Base-by-base conservation (phyloP, 441 rosid genomes). In the Aleurites moluccanus region DNA sequence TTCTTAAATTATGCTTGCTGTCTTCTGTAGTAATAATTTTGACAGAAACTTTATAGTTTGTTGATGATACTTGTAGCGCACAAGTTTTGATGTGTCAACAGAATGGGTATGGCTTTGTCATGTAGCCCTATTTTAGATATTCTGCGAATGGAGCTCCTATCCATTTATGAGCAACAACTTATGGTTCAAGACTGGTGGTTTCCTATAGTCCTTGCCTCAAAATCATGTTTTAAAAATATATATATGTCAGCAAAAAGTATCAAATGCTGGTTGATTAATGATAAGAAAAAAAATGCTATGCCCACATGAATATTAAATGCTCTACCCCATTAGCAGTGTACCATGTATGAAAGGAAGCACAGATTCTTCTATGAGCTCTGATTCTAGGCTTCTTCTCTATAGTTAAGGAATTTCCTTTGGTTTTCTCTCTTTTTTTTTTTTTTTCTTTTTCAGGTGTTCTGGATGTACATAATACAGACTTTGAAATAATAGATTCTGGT, bases 391-490 rank as follows among this genome's bases (percentile, higher is more conserved):
- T 60, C 6, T 28, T 44, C 55, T 40, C 62, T 5, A 14, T 45
- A 23, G 3, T 53, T 35, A 20, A 8, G 40, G 6, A 14, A 38
- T 42, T 40, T 42, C 1, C 38, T 35, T 56, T 69, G n/a, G n/a
- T n/a, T n/a, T n/a, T n/a, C n/a, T n/a, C n/a, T n/a, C n/a, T n/a
- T n/a, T n/a, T n/a, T n/a, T 56, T 69, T 33, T n/a, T 2, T 2
- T 55, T n/a, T n/a, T n/a, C n/a, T n/a, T n/a, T 56, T 74, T 16
- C 65, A 74, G 77, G 72, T 42, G 11, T 30, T 55, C 30, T 27
- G 27, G 45, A 57, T 74, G 66, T 56, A n/a, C 64, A 66, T 53
- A 40, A 73, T 40, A 64, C 64, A 16, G 49, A 38, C 5, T 35
- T 49, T 18, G 42, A 38, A 56, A 25, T 65, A n/a, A 55, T 21